Conservation (phyloP, 345 rosid genomes). For the Moricandia arvensis region DNA sequence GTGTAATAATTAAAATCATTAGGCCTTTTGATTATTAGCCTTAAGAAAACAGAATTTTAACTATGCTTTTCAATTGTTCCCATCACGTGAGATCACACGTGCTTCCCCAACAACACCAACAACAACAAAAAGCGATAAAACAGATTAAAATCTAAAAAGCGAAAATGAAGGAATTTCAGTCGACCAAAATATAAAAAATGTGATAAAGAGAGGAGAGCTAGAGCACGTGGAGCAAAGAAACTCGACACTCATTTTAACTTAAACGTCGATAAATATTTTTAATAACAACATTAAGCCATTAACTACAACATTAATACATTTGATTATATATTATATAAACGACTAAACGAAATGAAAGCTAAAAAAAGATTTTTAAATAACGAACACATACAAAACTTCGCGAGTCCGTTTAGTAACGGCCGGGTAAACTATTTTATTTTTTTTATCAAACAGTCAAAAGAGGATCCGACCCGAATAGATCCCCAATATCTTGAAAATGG, state of each 20-base stretch:
- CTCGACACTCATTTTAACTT: constrained; percentile 32
- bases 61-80: neutral
- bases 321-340: constrained; percentile 14
- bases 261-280: constrained; percentile 4
- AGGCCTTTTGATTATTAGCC: neutral
- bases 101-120: constrained; percentile 33
- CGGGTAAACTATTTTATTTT: constrained; percentile 14
- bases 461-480: constrained; percentile 75
- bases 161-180: too few relatives aligned
- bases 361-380: neutral
- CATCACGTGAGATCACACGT: constrained; percentile 37
- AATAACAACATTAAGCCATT: neutral
- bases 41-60: neutral
- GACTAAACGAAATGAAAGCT: neutral
- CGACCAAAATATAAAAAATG: neutral
- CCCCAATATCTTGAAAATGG: constrained; percentile 75
- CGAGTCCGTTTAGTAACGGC: constrained; percentile 33
- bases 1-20: neutral
- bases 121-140: too few relatives aligned
- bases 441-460: constrained; percentile 42
- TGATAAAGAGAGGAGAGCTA: neutral
- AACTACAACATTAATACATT: constrained; percentile 29
- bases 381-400: constrained; percentile 48
- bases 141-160: too few relatives aligned
- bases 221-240: constrained; percentile 43